Percentiles rank a stretch among this genome's conserved stretches.
Conservation (phyloP, 2,329 filamentous ascomycete genomes). For the Chrysoporthe cubensis region DNA sequence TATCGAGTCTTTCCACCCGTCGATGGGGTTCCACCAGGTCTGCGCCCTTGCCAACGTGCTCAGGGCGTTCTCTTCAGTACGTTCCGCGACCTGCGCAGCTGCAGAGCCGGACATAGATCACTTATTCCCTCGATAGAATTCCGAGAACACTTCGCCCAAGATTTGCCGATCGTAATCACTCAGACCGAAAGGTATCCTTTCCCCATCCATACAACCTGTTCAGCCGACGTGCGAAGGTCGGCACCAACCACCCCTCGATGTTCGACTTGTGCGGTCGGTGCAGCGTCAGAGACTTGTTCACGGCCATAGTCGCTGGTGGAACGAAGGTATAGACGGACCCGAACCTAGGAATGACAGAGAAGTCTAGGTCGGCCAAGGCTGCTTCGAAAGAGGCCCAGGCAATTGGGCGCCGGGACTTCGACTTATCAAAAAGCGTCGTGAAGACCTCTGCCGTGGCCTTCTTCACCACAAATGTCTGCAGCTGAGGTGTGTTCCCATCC, state of each 20-base stretch:
- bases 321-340: slow-evolving; percentile 48
- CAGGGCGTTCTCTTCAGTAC: no score
- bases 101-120: no score
- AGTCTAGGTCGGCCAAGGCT: slow-evolving; percentile 40
- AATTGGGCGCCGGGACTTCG: slow-evolving; percentile 32
- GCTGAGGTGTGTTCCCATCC: neutral
- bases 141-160: neutral
- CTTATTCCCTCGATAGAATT: no score
- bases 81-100: no score
- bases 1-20: no score
- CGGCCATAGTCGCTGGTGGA: slow-evolving; percentile 36
- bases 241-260: slow-evolving; percentile 40
- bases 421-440: slow-evolving; percentile 38
- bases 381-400: slow-evolving; percentile 44
- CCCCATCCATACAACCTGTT: slow-evolving; percentile 43
- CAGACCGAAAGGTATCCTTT: slow-evolving; percentile 37
- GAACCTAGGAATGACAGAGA: slow-evolving; percentile 45
- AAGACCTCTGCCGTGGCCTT: slow-evolving; percentile 44
- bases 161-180: slow-evolving; percentile 30
- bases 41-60: neutral
- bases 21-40: no score
- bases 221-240: slow-evolving; percentile 38
- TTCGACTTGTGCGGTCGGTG: slow-evolving; percentile 43
- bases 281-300: slow-evolving; percentile 38
- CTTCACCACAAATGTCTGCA: slow-evolving; percentile 41